Conservation (phyloP, 768 basidiomycete genomes). For the Suillus clintonianus region DNA sequence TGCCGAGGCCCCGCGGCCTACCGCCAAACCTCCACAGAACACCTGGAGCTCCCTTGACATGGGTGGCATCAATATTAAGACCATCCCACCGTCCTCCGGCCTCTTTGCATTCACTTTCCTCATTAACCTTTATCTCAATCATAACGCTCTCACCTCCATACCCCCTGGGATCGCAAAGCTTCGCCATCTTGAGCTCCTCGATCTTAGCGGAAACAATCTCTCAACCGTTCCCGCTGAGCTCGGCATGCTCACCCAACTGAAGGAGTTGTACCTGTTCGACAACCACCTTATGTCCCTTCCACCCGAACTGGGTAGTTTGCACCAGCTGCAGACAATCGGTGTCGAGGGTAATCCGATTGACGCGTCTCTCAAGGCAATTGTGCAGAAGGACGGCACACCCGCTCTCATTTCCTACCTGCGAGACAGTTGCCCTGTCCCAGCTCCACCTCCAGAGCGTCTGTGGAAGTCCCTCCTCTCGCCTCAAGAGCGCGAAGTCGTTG, state of each 20-base stretch:
- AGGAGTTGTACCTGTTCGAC: conserved; percentile 95
- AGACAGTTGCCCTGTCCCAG: conserved; percentile 84
- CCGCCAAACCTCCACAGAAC: conserved; percentile 68
- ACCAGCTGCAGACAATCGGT: conserved; percentile 90
- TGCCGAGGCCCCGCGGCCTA: conserved; percentile 64
- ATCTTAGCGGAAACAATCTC: conserved; percentile 89
- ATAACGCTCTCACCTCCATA: conserved; percentile 79
- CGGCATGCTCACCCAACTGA: conserved; percentile 86
- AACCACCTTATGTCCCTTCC: conserved; percentile 89
- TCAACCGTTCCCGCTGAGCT: conserved; percentile 79
- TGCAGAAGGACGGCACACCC: conserved; percentile 94
- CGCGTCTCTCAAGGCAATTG: conserved; percentile 66
- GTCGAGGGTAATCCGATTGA: conserved; percentile 98
- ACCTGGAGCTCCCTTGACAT: conserved; percentile 93
- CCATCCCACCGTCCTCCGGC: conserved; percentile 74
- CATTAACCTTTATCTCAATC: conserved; percentile 93
- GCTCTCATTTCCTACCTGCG: conserved; percentile 89
- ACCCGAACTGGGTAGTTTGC: conserved; percentile 83
- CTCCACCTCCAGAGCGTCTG: conserved; percentile 75
- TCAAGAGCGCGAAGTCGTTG: conserved; percentile 58
- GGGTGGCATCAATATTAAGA: conserved; percentile 94
- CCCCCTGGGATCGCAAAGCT: conserved; percentile 85
- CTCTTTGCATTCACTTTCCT: conserved; percentile 91
- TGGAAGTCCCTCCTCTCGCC: conserved; percentile 69
- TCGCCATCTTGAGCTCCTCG: conserved; percentile 84